Conservation (phyloP, 768 basidiomycete genomes). For the Collybia mongolica region DNA sequence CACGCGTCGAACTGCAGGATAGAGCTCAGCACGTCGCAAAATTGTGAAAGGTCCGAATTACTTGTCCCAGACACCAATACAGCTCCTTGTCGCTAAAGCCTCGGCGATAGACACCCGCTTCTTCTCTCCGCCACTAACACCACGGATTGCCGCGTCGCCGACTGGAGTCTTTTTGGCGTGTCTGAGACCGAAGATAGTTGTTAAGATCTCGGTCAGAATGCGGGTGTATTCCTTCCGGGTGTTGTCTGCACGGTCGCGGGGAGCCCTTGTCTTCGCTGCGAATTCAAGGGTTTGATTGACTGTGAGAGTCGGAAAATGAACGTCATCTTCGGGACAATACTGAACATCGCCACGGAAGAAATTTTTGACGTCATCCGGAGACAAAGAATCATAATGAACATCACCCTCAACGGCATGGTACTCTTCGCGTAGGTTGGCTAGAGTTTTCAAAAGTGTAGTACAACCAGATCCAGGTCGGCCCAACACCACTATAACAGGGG, state of each 20-base stretch:
- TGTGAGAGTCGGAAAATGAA: constrained; percentile 82
- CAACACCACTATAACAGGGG: constrained; percentile 58
- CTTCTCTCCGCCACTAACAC: constrained; percentile 54
- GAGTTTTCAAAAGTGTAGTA: constrained; percentile 76
- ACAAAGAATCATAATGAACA: constrained; percentile 74
- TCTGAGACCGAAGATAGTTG: constrained; percentile 73
- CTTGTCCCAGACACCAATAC: constrained; percentile 42
- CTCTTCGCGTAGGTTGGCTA: constrained; percentile 73
- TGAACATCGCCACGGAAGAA: constrained; percentile 77
- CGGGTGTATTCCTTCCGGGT: constrained; percentile 41
- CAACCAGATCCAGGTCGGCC: constrained; percentile 89
- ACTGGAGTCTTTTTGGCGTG: constrained; percentile 66
- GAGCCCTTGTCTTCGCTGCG: constrained; percentile 65
- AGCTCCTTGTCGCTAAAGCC: constrained; percentile 52
- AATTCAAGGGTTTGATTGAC: constrained; percentile 75
- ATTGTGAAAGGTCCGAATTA: not conserved
- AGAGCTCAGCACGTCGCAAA: not conserved
- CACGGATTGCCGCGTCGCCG: constrained; percentile 62
- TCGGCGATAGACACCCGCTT: constrained; percentile 69
- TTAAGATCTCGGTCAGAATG: constrained; percentile 50
- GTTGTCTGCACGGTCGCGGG: constrained; percentile 46
- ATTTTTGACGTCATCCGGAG: constrained; percentile 58
- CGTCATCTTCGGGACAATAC: constrained; percentile 83
- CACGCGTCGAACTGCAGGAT: constrained; percentile 55
- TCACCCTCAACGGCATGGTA: constrained; percentile 71